A percentile compares a stretch with the other conserved stretches of the same genome.
These are phyloP conservation scores for Breynia disticha DNA, from an alignment of 441 rosid genomes.

Conservation along the genomic window DNA sequence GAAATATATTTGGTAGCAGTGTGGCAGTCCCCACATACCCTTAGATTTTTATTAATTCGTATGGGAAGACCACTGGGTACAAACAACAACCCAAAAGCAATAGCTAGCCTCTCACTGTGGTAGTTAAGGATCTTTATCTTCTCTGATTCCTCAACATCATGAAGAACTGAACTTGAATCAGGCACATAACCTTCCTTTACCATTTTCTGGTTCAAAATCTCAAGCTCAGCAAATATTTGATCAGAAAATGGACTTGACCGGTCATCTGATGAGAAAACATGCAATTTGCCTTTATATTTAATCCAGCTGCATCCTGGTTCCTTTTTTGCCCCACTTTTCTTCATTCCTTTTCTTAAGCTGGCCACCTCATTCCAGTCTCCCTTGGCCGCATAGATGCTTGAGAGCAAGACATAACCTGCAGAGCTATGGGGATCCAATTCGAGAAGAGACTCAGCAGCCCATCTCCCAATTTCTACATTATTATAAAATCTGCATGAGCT, in stretches of 20 bases:
- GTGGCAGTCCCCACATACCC: conserved; percentile 91
- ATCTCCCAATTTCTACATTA: conserved; percentile 62
- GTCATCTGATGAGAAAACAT: conserved; percentile 79
- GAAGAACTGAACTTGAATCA: conserved; percentile 60
- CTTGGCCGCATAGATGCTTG: conserved; percentile 64
- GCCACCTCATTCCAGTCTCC: conserved; percentile 69
- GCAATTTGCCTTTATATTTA: conserved; percentile 54
- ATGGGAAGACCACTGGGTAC: conserved; percentile 62
- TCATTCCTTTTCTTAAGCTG: conserved; percentile 55
- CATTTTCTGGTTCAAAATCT: conserved; percentile 45
- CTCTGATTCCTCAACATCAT: conserved; percentile 60
- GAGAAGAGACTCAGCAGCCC: conserved; percentile 79
- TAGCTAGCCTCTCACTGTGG: conserved; percentile 92
- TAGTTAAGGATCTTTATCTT: conserved; percentile 75
- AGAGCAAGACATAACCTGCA: conserved; percentile 65
- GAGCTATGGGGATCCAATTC: conserved; percentile 71
- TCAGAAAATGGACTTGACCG: conserved; percentile 57
- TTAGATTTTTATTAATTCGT: conserved; percentile 64
- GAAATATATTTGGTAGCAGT: conserved; percentile 82
- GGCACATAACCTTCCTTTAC: conserved; percentile 68
- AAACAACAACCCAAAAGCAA: conserved; percentile 76
- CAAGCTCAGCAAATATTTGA: conserved; percentile 64
- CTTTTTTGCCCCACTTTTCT: conserved; percentile 61
- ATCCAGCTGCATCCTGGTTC: conserved; percentile 98
- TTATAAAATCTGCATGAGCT: conserved; percentile 73